Evolutionary conservation across 805 yeast species (phyloP).

Genomic region (Candida cerambycidarum): DNA sequence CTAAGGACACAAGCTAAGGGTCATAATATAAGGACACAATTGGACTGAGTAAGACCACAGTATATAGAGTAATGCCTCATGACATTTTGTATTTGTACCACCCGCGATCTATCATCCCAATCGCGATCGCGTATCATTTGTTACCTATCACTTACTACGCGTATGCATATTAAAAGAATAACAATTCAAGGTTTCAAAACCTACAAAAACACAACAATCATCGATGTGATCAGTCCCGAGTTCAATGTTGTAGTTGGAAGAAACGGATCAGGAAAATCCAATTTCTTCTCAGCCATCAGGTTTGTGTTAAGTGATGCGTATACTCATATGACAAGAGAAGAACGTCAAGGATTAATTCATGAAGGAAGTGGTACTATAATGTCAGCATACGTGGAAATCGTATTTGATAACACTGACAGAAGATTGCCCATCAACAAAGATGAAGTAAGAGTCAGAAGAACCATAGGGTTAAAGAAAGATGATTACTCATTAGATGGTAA

Average conservation of each 20-base stretch:
- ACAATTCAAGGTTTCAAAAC: slow-evolving; percentile 92
- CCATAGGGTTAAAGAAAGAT: slow-evolving; percentile 91
- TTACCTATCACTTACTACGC: neutral
- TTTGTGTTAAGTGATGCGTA: slow-evolving; percentile 91
- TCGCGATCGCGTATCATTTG: neutral
- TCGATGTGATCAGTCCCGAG: slow-evolving; percentile 74
- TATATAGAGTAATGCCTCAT: no score
- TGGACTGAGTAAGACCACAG: no score
- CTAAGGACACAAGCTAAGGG: no score
- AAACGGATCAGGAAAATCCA: slow-evolving; percentile 96
- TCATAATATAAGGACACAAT: no score
- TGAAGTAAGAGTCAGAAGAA: slow-evolving; percentile 76
- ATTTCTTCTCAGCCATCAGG: slow-evolving; percentile 91
- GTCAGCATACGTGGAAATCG: slow-evolving; percentile 90
- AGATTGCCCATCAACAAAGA: slow-evolving; percentile 69
- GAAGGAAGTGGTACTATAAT: slow-evolving; percentile 88
- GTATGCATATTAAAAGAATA: slow-evolving; percentile 49
- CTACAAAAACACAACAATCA: slow-evolving; percentile 76
- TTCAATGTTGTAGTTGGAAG: slow-evolving; percentile 85
- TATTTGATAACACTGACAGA: slow-evolving; percentile 76
- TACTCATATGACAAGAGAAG: slow-evolving; percentile 79
- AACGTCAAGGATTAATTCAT: slow-evolving; percentile 81
- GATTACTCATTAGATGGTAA: slow-evolving; percentile 83
- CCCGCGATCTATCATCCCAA: no score
- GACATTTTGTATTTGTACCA: no score